Evolutionary conservation across 352 stramenopile genomes (phyloP).

Genomic region (Pythium phragmiticola): DNA sequence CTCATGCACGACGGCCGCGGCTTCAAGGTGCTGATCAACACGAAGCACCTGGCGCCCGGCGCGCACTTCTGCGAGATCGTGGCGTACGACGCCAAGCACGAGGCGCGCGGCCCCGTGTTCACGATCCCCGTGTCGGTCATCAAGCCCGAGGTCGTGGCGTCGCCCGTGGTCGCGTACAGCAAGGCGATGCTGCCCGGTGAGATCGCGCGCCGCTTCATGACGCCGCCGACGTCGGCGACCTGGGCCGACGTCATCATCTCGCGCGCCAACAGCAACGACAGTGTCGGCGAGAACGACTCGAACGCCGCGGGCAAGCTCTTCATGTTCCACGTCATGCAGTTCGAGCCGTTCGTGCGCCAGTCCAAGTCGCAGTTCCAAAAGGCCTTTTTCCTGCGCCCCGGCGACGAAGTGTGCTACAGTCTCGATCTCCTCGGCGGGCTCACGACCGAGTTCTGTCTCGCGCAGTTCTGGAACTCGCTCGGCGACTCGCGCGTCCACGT

Average conservation of each 20-base stretch:
- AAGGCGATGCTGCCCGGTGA: slow-evolving; percentile 54
- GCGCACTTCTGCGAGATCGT: slow-evolving; percentile 88
- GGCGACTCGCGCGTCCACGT: slow-evolving; percentile 80
- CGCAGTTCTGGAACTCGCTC: slow-evolving; percentile 89
- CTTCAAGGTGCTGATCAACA: slow-evolving; percentile 92
- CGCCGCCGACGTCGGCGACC: slow-evolving; percentile 69
- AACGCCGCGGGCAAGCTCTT: slow-evolving; percentile 73
- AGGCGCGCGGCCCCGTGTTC: slow-evolving; percentile 77
- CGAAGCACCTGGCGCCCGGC: slow-evolving; percentile 70
- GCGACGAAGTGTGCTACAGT: slow-evolving; percentile 62
- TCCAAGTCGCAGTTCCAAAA: slow-evolving; percentile 69
- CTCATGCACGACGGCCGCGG: slow-evolving; percentile 80
- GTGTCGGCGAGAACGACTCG: slow-evolving; percentile 52
- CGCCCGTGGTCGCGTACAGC: slow-evolving; percentile 41
- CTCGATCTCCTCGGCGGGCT: slow-evolving; percentile 71
- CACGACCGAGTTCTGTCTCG: slow-evolving; percentile 88
- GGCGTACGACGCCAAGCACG: slow-evolving; percentile 71
- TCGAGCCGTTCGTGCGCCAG: slow-evolving; percentile 84
- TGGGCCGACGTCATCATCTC: slow-evolving; percentile 87
- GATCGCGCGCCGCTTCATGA: slow-evolving; percentile 83
- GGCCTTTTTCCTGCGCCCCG: slow-evolving; percentile 63
- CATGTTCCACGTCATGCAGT: slow-evolving; percentile 89
- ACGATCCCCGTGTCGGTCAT: slow-evolving; percentile 90
- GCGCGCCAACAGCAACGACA: slow-evolving; percentile 26
- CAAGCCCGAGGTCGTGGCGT: slow-evolving; percentile 61